Conservation (phyloP, 2,329 filamentous ascomycete genomes). For the Scorias spongiosa region DNA sequence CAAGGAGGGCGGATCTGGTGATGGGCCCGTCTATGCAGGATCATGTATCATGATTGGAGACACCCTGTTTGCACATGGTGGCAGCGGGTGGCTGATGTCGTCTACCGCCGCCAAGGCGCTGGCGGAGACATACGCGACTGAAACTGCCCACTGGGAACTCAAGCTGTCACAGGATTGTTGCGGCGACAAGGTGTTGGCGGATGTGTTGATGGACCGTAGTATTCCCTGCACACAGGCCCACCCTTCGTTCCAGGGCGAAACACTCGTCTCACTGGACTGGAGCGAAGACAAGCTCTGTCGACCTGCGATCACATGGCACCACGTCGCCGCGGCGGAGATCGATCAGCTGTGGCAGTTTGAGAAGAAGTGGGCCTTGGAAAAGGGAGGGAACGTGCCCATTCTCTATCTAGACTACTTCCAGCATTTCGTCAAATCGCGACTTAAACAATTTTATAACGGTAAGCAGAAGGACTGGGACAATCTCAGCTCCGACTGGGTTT, state of each 20-base stretch:
- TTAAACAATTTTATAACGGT: slow-evolving; percentile 8
- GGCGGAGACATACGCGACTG: slow-evolving; percentile 7
- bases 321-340: slow-evolving; percentile 13
- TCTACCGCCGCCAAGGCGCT: slow-evolving; percentile 24
- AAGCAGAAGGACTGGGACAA: slow-evolving; percentile 22
- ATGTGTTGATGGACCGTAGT: slow-evolving; percentile 17
- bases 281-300: slow-evolving; percentile 20
- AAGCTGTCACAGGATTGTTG: slow-evolving; percentile 18
- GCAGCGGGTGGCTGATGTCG: slow-evolving; percentile 32
- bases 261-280: slow-evolving; percentile 21
- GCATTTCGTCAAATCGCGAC: slow-evolving; percentile 17
- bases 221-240: slow-evolving; percentile 20
- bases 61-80: slow-evolving; percentile 33
- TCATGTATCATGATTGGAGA: slow-evolving; percentile 16
- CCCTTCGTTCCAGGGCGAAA: slow-evolving; percentile 24
- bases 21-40: slow-evolving; percentile 29
- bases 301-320: slow-evolving; percentile 23
- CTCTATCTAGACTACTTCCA: slow-evolving; percentile 20
- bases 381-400: slow-evolving; percentile 21
- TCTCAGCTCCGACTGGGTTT: slow-evolving; percentile 12
- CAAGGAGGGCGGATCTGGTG: slow-evolving; percentile 22
- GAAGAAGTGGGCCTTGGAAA: slow-evolving; percentile 17
- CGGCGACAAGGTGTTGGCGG: slow-evolving; percentile 22
- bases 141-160: slow-evolving; percentile 16
- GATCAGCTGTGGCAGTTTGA: slow-evolving; percentile 19